phyloP scores from a whole-genome alignment of 495 filamentous ascomycete genomes.

The Echria macrotheca region DNA sequence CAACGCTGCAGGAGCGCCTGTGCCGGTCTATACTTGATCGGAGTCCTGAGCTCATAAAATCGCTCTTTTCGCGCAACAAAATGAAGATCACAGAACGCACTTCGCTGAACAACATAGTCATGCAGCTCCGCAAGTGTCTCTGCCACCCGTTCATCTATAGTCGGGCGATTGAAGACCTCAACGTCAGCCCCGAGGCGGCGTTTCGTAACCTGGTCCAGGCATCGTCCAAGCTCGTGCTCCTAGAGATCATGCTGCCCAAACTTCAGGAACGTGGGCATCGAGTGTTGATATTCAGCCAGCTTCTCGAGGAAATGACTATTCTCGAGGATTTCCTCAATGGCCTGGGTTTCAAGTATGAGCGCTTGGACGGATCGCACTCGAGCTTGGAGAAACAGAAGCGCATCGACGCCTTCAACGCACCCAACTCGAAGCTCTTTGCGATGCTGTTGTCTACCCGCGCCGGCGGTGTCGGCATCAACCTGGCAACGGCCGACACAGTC shows the following conservation, averaged over 20 bases:
- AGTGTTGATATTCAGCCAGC: constrained; percentile 94
- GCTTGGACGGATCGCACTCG: constrained; percentile 78
- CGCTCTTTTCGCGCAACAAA: constrained; percentile 66
- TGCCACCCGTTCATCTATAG: constrained; percentile 96
- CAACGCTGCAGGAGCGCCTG: constrained; percentile 82
- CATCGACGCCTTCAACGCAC: constrained; percentile 90
- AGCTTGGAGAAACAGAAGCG: constrained; percentile 84
- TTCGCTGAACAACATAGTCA: constrained; percentile 85
- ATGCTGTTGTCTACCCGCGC: constrained; percentile 92
- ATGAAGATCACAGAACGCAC: constrained; percentile 64
- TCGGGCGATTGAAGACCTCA: constrained; percentile 76
- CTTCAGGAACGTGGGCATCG: constrained; percentile 83
- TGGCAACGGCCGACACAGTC: constrained; percentile 95
- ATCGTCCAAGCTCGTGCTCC: constrained; percentile 78
- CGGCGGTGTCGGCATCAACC: constrained; percentile 94
- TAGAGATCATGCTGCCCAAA: constrained; percentile 88
- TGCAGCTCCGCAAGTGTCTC: constrained; percentile 91
- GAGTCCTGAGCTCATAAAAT: constrained; percentile 80
- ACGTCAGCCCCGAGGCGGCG: constrained; percentile 42
- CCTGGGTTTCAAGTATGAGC: constrained; percentile 62
- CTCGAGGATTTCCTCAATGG: constrained; percentile 84
- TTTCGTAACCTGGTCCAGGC: constrained; percentile 84
- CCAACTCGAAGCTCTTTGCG: constrained; percentile 73
- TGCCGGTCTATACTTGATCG: constrained; percentile 91
- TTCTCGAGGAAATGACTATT: constrained; percentile 80